Evolutionary conservation across 176 grass and related monocot species (phyloP).

Genomic region (Ensete glaucum): DNA sequence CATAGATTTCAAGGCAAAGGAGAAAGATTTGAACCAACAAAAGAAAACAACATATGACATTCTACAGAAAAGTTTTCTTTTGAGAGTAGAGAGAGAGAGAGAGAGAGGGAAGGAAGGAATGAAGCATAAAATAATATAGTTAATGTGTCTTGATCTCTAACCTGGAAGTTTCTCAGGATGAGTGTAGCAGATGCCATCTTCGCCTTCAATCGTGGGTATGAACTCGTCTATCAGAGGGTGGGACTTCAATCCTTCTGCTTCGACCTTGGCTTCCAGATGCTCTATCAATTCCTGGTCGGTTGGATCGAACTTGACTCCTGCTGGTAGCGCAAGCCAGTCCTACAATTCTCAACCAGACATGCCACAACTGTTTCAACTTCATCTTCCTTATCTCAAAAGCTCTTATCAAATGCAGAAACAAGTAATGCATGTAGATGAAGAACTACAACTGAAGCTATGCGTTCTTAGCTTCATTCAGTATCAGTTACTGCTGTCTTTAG

Average conservation of each 20-base stretch:
- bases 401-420: background rate
- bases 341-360: slow-evolving; percentile 8
- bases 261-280: slow-evolving; percentile 86
- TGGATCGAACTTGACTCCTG: slow-evolving; percentile 96
- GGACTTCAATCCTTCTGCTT: slow-evolving; percentile 58
- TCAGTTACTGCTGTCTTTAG: background rate
- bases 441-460: too few relatives aligned
- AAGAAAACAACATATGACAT: slow-evolving; percentile 15
- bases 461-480: background rate
- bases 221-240: slow-evolving; percentile 96
- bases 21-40: slow-evolving; percentile 35
- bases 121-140: slow-evolving; percentile 29
- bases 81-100: slow-evolving; percentile 38
- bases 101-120: slow-evolving; percentile 36
- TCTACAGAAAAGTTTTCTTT: slow-evolving; percentile 62
- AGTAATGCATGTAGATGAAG: too few relatives aligned
- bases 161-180: slow-evolving; percentile 98
- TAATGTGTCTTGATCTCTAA: slow-evolving; percentile 1
- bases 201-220: slow-evolving; percentile 92
- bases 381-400: too few relatives aligned
- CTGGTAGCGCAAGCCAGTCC: slow-evolving; percentile 87
- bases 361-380: too few relatives aligned
- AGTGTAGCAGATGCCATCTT: slow-evolving; percentile 98
- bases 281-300: slow-evolving; percentile 94
- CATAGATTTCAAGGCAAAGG: slow-evolving; percentile 7